Percentiles rank a stretch among this genome's conserved stretches.
Conservation (phyloP, 495 filamentous ascomycete genomes). For the Cercophora sp. region DNA sequence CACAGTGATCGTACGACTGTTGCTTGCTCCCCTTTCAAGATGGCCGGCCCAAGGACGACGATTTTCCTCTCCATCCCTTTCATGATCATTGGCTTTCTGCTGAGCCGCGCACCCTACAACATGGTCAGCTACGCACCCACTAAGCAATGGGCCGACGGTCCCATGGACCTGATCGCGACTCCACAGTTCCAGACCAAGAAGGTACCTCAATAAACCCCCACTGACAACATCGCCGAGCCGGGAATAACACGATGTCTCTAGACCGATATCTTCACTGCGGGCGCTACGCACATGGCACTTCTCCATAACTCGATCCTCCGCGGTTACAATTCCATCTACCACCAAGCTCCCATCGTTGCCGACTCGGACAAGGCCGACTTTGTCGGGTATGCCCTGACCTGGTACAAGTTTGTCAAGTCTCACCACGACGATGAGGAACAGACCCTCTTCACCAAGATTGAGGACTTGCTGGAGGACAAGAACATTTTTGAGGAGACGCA, state of each 20-base stretch:
- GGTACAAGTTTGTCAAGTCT: constrained; percentile 49
- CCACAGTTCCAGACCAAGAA: constrained; percentile 44
- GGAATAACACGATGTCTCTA: background rate
- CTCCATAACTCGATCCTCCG: constrained; percentile 56
- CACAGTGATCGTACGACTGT: too few species aligned
- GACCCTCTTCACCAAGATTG: constrained; percentile 49
- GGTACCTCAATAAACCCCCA: constrained; percentile 17
- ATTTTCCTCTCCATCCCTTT: constrained; percentile 27
- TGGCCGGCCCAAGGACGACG: constrained; percentile 15
- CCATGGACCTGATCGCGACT: constrained; percentile 45
- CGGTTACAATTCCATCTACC: constrained; percentile 57
- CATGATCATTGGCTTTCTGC: constrained; percentile 33
- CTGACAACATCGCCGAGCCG: background rate
- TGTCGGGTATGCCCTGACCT: constrained; percentile 47
- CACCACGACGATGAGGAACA: constrained; percentile 55
- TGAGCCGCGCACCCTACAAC: constrained; percentile 40
- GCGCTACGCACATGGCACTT: constrained; percentile 56
- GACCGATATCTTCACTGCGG: constrained; percentile 49
- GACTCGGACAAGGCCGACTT: constrained; percentile 46
- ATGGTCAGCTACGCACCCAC: constrained; percentile 36
- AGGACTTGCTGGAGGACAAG: constrained; percentile 43
- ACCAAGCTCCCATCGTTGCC: constrained; percentile 41
- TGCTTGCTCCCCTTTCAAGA: too few species aligned
- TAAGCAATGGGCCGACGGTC: constrained; percentile 47
- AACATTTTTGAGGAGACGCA: constrained; percentile 44